Evolutionary conservation across 192 early-diverging fungal genomes (phyloP), one percentile per base, ranked within the genome.

Genomic region (Entophlyctis helioformis): DNA sequence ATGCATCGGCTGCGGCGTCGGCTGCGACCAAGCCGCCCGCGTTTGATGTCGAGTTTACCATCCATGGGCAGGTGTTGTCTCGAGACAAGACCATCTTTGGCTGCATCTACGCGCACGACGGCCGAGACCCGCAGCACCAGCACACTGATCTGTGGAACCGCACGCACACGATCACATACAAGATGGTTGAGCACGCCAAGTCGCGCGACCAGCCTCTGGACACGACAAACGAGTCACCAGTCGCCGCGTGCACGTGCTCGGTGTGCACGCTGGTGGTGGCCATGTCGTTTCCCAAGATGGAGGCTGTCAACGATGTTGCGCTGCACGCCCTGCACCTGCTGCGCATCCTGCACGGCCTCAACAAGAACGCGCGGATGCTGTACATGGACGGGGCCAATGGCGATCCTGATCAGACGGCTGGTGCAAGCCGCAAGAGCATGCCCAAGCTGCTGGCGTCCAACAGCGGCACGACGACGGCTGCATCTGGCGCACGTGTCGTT

Each of bases 11-110:
- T 22, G 38, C 54, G 18, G 22, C 51, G 5, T 1, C 53, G 38
- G 25, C 52, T 0, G 10, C 48, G 8, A 44, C 29, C 15, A 12
- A n/a, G 20, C 31, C 10, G n/a, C 46, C 12, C 36, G 51, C 22
- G 13, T 83, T 72, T 65, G 54, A 64, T 18, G 70, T 88, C 36
- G 56, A 67, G 36, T 86, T 88, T 43, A 64, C 58, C 0, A 44
- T 83, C 42, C 71, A 39, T 0, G 62, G 50, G n/a, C 3, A 9
- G 0, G 39, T 18, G 1, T 11, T 69, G 20, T 27, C 45, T 8
- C 28, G 13, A 1, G 76, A 83, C 36, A 62, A 46, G 28, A 84
- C 82, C 3, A 70, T 87, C 0, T 85, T 84, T 62, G 80, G 72
- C 18, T 77, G 82, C 28, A 54, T 83, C 22, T 82, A 77, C 44